Percentiles rank a stretch among this genome's conserved stretches.
phyloP scores from a whole-genome alignment of 139 green algal species.

The Micromonas commoda region DNA sequence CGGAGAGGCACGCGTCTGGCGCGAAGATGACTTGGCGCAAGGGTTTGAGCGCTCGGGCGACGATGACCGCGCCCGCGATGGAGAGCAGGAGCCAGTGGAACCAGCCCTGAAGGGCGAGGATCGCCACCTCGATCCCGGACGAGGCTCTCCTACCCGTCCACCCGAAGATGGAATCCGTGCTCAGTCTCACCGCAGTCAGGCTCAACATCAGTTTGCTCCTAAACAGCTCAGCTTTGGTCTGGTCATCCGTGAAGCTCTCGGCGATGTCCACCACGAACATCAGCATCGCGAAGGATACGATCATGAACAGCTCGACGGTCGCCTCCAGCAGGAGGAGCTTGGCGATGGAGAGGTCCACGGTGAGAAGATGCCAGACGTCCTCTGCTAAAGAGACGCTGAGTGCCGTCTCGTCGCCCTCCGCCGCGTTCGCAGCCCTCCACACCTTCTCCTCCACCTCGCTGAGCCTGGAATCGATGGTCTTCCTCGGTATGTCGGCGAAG shows the following conservation, averaged over 20 bases:
- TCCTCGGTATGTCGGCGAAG: background rate
- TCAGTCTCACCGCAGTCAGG: background rate
- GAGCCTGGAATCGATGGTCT: background rate
- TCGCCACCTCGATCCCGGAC: background rate
- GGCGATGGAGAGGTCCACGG: background rate
- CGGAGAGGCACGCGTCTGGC: background rate
- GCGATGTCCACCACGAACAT: background rate
- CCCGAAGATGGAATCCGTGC: constrained; percentile 2
- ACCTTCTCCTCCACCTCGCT: background rate
- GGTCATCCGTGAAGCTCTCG: constrained; percentile 5
- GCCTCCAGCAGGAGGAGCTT: background rate
- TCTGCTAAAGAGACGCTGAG: background rate
- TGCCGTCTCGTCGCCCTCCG: constrained; percentile 1
- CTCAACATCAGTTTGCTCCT: background rate
- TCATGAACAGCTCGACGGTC: background rate
- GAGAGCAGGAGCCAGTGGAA: constrained; percentile 1
- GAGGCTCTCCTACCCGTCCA: background rate
- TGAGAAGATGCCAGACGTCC: constrained; percentile 7
- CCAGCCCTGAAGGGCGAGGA: constrained; percentile 4
- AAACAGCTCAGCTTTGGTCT: background rate
- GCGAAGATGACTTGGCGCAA: constrained; percentile 2
- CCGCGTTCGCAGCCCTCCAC: background rate
- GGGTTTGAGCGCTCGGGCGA: background rate
- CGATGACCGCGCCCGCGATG: constrained; percentile 9
- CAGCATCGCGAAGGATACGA: background rate